These are phyloP conservation scores for Blastocystis sp. DNA, from an alignment of 352 stramenopile genomes.

Conservation along the genomic window DNA sequence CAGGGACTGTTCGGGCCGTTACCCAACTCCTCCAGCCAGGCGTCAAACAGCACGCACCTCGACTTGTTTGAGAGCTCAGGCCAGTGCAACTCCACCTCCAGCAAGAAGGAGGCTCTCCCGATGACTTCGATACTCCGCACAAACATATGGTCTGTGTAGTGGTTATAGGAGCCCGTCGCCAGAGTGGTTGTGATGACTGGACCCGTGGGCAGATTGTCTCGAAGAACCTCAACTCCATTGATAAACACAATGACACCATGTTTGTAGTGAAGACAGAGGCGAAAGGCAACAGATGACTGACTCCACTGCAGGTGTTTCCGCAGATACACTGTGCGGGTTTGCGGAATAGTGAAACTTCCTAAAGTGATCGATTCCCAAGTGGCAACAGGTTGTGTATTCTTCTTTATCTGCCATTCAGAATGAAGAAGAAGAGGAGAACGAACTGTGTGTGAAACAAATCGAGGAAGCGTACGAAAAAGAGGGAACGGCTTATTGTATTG, in stretches of 20 bases:
- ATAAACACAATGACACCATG: slow-evolving; percentile 11
- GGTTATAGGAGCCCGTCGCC: not conserved
- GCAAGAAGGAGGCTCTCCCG: not conserved
- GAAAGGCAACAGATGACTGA: not conserved
- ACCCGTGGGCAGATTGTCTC: not conserved
- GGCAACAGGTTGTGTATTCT: no score
- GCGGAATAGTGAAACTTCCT: not conserved
- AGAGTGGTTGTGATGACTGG: not conserved
- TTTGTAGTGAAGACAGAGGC: not conserved
- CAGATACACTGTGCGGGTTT: not conserved
- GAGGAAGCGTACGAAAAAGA: not conserved
- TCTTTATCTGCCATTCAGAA: not conserved
- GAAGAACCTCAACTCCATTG: not conserved
- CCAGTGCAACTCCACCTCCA: not conserved
- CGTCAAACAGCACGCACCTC: not conserved
- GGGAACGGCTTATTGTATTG: not conserved
- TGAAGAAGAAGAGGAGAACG: not conserved
- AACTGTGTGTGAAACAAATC: not conserved
- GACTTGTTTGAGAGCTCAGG: not conserved
- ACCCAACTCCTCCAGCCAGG: not conserved
- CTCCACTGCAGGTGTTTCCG: not conserved
- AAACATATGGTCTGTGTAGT: not conserved
- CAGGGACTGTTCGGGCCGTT: not conserved
- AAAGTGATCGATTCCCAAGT: not conserved
- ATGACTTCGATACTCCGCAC: not conserved